Evolutionary conservation across 768 basidiomycete genomes (phyloP), one percentile per base, ranked within the genome.

Genomic region (Tulasnella sp.): DNA sequence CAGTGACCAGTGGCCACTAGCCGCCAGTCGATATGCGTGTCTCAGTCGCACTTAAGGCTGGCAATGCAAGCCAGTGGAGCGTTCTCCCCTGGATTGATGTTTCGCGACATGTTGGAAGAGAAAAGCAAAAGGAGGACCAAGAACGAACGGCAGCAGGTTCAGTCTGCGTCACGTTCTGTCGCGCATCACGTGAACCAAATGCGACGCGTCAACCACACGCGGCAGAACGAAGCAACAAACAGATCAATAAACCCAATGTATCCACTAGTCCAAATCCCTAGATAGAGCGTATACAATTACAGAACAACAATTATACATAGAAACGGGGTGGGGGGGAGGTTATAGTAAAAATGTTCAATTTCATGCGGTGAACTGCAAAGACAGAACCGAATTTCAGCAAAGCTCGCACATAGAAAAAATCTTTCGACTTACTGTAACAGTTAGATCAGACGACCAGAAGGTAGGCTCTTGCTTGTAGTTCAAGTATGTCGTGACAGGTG

Each of bases 31-130:
- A 64, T 46, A 24, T 40, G 41, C 12, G 79, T 48, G 24, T 80
- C 46, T n/a, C 79, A 80, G n/a, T 46, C 44, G 28, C 79, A 72
- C 72, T 80, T 80, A n/a, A 80, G 46, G 72, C 79, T 80, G 42
- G 37, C n/a, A 1, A 75, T 48, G 42, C 79, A 41, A n/a, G 79
- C 50, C 24, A 72, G 1, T 14, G 79, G 20, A 3, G 18, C 31
- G 28, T 75, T 42, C 5, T 60, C n/a, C n/a, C 76, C 76, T 14
- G 74, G 9, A 1, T 75, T 44, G n/a, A n/a, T 22, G 46, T 31
- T 75, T 75, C 44, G 41, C n/a, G 41, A 44, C 74, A 75, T 75
- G 28, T 41, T 24, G 41, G 40, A 48, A 37, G 74, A 42, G 16
- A 18, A 12, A 48, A 41, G 22, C 12, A 31, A 48, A 22, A 20